Percentiles rank a stretch among this genome's conserved stretches.
Conservation (phyloP, 495 filamentous ascomycete species). For the Daldinia childiae region DNA sequence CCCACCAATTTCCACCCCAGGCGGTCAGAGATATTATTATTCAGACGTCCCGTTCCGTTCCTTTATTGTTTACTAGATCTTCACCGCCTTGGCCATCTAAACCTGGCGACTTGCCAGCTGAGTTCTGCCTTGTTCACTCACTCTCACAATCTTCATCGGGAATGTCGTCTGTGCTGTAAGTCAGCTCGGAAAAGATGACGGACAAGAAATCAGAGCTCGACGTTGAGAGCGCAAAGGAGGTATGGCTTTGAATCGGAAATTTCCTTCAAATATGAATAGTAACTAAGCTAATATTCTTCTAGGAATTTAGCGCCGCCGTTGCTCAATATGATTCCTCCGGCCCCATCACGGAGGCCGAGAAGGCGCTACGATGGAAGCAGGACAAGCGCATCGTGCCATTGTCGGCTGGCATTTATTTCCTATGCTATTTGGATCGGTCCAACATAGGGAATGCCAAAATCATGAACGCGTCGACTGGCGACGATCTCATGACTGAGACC, state of each 20-base stretch:
- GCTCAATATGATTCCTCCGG: constrained; percentile 27
- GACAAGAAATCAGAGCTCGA: constrained; percentile 25
- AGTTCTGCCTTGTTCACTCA: background rate
- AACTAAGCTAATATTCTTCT: background rate
- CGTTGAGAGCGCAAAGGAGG: constrained; percentile 34
- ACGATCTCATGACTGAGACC: constrained; percentile 68
- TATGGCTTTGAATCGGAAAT: background rate
- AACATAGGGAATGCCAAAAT: constrained; percentile 55
- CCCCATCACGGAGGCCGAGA: constrained; percentile 46
- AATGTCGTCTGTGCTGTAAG: background rate
- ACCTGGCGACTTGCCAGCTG: background rate
- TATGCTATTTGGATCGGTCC: constrained; percentile 63
- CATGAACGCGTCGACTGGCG: constrained; percentile 54
- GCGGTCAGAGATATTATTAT: background rate
- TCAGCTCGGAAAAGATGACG: constrained; percentile 16
- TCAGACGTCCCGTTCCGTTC: background rate
- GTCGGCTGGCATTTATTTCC: constrained; percentile 61
- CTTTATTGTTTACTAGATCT: background rate
- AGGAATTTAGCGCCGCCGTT: constrained; percentile 23
- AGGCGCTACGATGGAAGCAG: constrained; percentile 65
- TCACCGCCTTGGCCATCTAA: background rate
- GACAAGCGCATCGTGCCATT: constrained; percentile 65
- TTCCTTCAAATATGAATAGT: background rate
- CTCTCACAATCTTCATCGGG: background rate
- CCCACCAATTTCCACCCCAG: background rate